phyloP scores from a whole-genome alignment of 257 asterid species.

The Eucommia ulmoides region DNA sequence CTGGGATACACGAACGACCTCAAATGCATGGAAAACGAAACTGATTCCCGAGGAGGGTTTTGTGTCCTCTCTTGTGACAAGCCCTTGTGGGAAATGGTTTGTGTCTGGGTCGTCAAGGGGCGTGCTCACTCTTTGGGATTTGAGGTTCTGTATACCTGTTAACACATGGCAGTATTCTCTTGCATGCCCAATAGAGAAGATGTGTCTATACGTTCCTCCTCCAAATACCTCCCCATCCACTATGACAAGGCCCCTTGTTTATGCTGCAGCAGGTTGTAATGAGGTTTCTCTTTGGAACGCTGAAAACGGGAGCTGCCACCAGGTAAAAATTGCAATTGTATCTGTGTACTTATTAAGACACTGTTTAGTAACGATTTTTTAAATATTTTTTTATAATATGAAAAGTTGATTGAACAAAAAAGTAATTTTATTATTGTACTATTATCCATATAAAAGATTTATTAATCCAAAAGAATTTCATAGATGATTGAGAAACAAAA shows the following conservation, averaged over 20 bases:
- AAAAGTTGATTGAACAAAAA: no score
- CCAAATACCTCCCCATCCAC: conserved; percentile 62
- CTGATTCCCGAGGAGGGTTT: conserved; percentile 85
- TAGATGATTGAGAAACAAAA: no score
- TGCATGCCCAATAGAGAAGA: conserved; percentile 76
- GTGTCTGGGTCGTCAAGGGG: conserved; percentile 98
- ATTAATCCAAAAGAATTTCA: no score
- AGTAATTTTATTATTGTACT: no score
- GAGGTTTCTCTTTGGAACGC: conserved; percentile 99
- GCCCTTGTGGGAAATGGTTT: conserved; percentile 97
- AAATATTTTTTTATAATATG: no score
- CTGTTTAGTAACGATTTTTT: no score
- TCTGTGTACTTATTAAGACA: neutral
- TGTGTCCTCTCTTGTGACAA: conserved; percentile 75
- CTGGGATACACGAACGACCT: conserved; percentile 75
- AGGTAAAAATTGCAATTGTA: conserved; percentile 33
- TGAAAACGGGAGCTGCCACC: conserved; percentile 97
- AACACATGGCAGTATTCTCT: conserved; percentile 85
- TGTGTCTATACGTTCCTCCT: conserved; percentile 93
- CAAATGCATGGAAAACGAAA: conserved; percentile 71
- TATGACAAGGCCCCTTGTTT: conserved; percentile 85
- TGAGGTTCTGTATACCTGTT: conserved; percentile 94
- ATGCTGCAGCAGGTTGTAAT: conserved; percentile 96
- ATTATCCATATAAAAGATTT: no score
- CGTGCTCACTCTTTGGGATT: conserved; percentile 94